A percentile compares a stretch with the other conserved stretches of the same genome.
Evolutionary conservation across 768 basidiomycete genomes (phyloP).

Genomic region (Russula ochroleuca): DNA sequence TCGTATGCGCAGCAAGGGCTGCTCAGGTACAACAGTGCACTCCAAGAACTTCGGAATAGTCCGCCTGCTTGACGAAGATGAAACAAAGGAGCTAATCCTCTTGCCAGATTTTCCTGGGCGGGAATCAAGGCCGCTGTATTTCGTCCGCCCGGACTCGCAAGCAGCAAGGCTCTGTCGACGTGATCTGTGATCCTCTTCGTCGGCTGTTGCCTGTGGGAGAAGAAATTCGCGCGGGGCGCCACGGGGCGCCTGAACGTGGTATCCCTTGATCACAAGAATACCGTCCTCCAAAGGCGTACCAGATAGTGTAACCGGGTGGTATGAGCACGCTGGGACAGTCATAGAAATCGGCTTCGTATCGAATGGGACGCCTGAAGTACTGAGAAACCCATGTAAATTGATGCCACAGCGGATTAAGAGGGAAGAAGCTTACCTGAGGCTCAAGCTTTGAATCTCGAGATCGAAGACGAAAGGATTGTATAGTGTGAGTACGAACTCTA

Average conservation of each 20-base stretch:
- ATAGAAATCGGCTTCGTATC: conserved; percentile 60
- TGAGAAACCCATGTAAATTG: conserved; percentile 33
- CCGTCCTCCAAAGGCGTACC: conserved; percentile 67
- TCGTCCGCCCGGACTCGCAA: conserved; percentile 66
- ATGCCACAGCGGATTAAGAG: neutral
- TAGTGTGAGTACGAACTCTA: conserved; percentile 81
- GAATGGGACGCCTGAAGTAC: conserved; percentile 78
- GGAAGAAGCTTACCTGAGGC: conserved; percentile 59
- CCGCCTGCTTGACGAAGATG: conserved; percentile 32
- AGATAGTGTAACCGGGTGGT: conserved; percentile 66
- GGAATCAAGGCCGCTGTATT: conserved; percentile 69
- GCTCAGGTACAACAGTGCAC: conserved; percentile 79
- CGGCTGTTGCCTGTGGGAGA: conserved; percentile 65
- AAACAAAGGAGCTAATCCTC: conserved; percentile 33
- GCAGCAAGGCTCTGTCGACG: conserved; percentile 55
- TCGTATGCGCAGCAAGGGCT: conserved; percentile 82
- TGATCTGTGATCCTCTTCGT: conserved; percentile 60
- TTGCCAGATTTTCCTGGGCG: conserved; percentile 52
- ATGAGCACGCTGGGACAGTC: conserved; percentile 66
- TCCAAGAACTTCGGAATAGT: conserved; percentile 56
- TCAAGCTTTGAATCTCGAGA: conserved; percentile 77
- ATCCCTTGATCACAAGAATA: conserved; percentile 68
- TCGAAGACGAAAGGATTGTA: conserved; percentile 92
- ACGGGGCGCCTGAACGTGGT: conserved; percentile 69
- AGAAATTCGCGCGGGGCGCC: conserved; percentile 68